Base-by-base conservation (phyloP, 2,329 filamentous ascomycete genomes). In the Alternaria sp. region DNA sequence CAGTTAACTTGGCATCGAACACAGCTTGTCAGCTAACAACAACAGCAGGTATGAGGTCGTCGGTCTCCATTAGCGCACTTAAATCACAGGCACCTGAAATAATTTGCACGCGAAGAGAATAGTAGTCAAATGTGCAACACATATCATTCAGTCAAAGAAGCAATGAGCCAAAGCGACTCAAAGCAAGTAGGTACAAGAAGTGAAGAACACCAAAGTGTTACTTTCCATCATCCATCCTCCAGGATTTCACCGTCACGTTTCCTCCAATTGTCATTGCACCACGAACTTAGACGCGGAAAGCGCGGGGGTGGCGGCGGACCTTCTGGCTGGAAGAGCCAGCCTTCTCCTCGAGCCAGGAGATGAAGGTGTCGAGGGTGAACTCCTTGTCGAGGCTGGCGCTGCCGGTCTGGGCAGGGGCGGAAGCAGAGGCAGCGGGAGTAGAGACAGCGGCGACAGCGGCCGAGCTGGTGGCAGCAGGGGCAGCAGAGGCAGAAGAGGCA, bases 271-370 rank as follows among this genome's bases (percentile, higher is more conserved):
- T 21, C 5, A 5, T 15, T 46, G 11, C 12, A 26, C 10, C 26
- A 36, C 17, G 2, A 10, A 50, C 50, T 36, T 67, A 68, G 55
- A 49, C 60, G 51, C 65, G 65, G 66, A 71, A 71, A 65, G 65
- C 61, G 26, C 68, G 68, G 45, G 68, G 17, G 59, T 70, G 68
- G 21, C 67, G 65, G 65, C 68, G 68, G 23, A 63, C 65, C 67
- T 69, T 71, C 19, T 63, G 25, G 56, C 57, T 57, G 32, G 49
- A 51, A 28, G 57, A 61, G 47, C 67, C 68, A 54, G 70, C 66
- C 54, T 66, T 63, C 66, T 72, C 61, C 63, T 70, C 66, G 56
- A 73, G 63, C 67, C 67, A 73, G 8, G 70, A 62, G 54, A 73
- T 62, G 57, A 73, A 73, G 26, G 70, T 72, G 54, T 71, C 65